phyloP scores from a whole-genome alignment of 768 basidiomycete genomes.

The Amanita polypyramis region DNA sequence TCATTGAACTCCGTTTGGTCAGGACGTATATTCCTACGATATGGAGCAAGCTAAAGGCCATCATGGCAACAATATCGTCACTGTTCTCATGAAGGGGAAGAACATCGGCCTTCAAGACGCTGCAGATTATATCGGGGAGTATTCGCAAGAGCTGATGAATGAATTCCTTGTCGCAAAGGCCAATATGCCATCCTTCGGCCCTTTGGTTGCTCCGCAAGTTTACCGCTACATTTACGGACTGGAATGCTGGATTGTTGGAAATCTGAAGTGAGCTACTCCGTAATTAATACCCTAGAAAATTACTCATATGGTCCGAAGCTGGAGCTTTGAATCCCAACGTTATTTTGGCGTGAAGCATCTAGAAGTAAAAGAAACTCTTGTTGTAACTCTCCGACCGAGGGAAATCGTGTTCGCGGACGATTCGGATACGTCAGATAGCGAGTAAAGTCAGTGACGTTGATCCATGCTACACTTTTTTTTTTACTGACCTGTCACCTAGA shows the following conservation, averaged over 20 bases:
- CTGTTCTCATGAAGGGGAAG: conserved; percentile 52
- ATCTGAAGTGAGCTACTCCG: conserved; percentile 34
- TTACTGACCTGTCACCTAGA: conserved; percentile 1
- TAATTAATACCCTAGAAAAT: conserved; percentile 10
- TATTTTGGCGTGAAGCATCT: conserved; percentile 52
- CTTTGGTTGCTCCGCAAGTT: conserved; percentile 38
- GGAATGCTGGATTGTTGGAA: conserved; percentile 53
- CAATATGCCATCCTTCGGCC: conserved; percentile 38
- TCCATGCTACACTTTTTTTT: not conserved
- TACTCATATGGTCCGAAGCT: conserved; percentile 21
- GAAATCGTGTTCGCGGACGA: conserved; percentile 21
- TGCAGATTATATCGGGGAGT: conserved; percentile 41
- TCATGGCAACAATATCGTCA: conserved; percentile 57
- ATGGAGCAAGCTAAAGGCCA: conserved; percentile 62
- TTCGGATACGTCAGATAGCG: conserved; percentile 26
- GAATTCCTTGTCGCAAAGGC: conserved; percentile 35
- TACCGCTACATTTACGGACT: conserved; percentile 42
- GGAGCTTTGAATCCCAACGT: conserved; percentile 61
- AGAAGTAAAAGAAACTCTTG: conserved; percentile 39
- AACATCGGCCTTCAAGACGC: conserved; percentile 46
- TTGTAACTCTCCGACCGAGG: conserved; percentile 32
- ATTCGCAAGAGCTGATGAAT: conserved; percentile 40
- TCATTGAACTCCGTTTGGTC: conserved; percentile 6
- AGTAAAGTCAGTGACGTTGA: conserved; percentile 15
- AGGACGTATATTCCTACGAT: conserved; percentile 68